phyloP scores from a whole-genome alignment of 768 basidiomycete genomes.

The Russula compacta region DNA sequence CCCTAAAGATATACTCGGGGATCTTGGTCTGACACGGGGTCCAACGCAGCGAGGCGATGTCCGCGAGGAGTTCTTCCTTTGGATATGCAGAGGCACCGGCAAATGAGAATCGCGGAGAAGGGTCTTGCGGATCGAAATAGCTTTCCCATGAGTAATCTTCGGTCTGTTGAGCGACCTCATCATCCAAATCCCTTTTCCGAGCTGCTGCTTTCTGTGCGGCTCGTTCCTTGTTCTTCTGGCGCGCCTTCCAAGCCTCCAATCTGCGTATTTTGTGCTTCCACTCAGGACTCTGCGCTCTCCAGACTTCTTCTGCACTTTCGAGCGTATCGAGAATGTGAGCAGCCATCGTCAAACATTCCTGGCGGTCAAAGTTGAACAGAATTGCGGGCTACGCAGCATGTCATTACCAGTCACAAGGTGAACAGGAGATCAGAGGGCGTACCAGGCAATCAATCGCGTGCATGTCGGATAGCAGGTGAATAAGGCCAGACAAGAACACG shows the following conservation, averaged over 20 bases:
- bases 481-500: constrained; percentile 36
- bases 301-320: constrained; percentile 37
- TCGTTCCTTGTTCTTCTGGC: constrained; percentile 41
- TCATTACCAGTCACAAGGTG: not conserved
- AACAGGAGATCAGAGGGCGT: constrained; percentile 21
- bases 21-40: constrained; percentile 25
- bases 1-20: constrained; percentile 37
- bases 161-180: constrained; percentile 19
- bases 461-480: constrained; percentile 48
- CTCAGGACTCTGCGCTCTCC: constrained; percentile 37
- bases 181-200: constrained; percentile 29
- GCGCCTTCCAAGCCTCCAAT: constrained; percentile 42
- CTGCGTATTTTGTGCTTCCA: constrained; percentile 44
- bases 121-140: constrained; percentile 49
- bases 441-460: constrained; percentile 47
- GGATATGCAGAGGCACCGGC: constrained; percentile 38
- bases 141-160: constrained; percentile 36
- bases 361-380: constrained; percentile 57
- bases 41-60: constrained; percentile 34
- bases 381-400: constrained; percentile 44
- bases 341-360: constrained; percentile 48
- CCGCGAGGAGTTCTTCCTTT: constrained; percentile 39
- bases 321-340: constrained; percentile 30
- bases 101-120: constrained; percentile 53
- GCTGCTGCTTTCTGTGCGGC: constrained; percentile 34